These are phyloP conservation scores for Carex sylvatica DNA, from an alignment of 202 grass and related monocot genomes.

Conservation along the genomic window DNA sequence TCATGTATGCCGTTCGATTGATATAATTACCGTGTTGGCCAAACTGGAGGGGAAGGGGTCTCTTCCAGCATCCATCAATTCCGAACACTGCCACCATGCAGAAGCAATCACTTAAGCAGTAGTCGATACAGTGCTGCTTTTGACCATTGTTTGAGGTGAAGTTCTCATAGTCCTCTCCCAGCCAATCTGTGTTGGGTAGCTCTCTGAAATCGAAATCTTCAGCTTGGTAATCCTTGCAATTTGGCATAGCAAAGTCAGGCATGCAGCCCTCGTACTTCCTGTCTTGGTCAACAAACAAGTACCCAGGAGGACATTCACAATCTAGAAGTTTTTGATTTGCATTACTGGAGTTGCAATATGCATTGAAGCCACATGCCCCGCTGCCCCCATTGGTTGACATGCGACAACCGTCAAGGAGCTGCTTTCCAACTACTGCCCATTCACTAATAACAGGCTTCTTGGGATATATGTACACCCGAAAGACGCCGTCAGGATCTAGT, in stretches of 20 bases:
- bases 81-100: slow-evolving; percentile 16
- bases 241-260: neutral
- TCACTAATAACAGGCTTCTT: neutral
- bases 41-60: slow-evolving; percentile 21
- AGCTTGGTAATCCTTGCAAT: neutral
- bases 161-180: neutral
- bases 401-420: neutral
- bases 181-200: neutral
- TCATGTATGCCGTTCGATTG: slow-evolving; percentile 1
- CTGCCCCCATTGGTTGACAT: neutral
- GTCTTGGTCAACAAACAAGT: slow-evolving; percentile 11
- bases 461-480: slow-evolving; percentile 27
- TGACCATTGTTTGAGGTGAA: neutral
- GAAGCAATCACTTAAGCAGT: slow-evolving; percentile 29
- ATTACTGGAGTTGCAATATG: slow-evolving; percentile 20
- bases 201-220: neutral
- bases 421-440: neutral
- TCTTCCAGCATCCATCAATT: slow-evolving; percentile 26
- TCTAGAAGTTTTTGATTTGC: neutral
- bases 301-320: slow-evolving; percentile 18
- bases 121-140: neutral
- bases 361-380: slow-evolving; percentile 37
- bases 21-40: neutral
- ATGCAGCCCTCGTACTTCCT: slow-evolving; percentile 24
- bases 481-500: slow-evolving; percentile 41